phyloP scores from a whole-genome alignment of 2,329 filamentous ascomycete genomes.

The Alternaria postmessia region DNA sequence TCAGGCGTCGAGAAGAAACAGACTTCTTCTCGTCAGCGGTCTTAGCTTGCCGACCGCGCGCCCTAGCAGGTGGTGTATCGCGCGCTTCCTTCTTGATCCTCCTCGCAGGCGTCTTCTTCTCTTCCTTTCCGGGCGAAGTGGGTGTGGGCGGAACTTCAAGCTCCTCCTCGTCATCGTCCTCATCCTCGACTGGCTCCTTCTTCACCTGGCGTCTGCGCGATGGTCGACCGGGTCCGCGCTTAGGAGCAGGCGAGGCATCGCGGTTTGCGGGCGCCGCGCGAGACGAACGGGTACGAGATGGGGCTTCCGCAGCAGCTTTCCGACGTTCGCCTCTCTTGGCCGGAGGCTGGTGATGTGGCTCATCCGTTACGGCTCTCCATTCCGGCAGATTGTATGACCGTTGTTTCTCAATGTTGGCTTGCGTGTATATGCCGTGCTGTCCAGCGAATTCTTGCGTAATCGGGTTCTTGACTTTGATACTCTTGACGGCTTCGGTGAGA shows the following conservation, averaged over 20 bases:
- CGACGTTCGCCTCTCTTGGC: slow-evolving; percentile 85
- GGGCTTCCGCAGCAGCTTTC: slow-evolving; percentile 52
- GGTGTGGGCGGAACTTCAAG: slow-evolving; percentile 52
- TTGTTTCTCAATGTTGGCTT: slow-evolving; percentile 96
- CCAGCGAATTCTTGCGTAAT: slow-evolving; percentile 99
- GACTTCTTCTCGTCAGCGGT: slow-evolving; percentile 63
- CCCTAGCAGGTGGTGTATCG: slow-evolving; percentile 62
- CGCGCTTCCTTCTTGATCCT: slow-evolving; percentile 48
- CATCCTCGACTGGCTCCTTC: slow-evolving; percentile 29
- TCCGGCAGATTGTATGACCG: slow-evolving; percentile 96
- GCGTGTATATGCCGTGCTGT: slow-evolving; percentile 91
- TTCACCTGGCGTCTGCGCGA: slow-evolving; percentile 41
- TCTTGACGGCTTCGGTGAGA: slow-evolving; percentile 86
- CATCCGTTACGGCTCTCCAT: slow-evolving; percentile 92
- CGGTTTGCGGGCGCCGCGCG: slow-evolving; percentile 41
- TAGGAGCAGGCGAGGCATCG: slow-evolving; percentile 51
- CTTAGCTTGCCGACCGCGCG: slow-evolving; percentile 61
- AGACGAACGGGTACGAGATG: slow-evolving; percentile 44
- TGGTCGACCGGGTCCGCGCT: slow-evolving; percentile 60
- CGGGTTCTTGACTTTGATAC: slow-evolving; percentile 91
- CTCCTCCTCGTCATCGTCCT: slow-evolving; percentile 47
- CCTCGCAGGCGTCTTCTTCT: slow-evolving; percentile 44
- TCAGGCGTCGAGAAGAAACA: slow-evolving; percentile 85
- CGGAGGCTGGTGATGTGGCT: slow-evolving; percentile 94
- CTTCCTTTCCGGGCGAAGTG: slow-evolving; percentile 54